phyloP scores from a whole-genome alignment of 331 rosid species.

The Prunus yedoensis region DNA sequence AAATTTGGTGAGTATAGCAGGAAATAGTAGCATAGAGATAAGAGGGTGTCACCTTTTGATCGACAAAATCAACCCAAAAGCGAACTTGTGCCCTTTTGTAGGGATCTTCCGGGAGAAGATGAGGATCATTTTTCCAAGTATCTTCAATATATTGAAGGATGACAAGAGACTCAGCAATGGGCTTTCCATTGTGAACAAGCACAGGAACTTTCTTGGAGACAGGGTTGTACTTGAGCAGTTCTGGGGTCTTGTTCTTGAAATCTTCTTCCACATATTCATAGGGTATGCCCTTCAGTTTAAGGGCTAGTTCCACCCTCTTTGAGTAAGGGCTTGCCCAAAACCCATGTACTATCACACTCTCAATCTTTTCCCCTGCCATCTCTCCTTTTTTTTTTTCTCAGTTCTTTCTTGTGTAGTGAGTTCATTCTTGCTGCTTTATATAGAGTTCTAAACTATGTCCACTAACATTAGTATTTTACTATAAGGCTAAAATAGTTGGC shows the following conservation, averaged over 20 bases:
- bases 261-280: constrained; percentile 42
- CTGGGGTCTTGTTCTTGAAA: constrained; percentile 28
- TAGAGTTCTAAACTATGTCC: background rate
- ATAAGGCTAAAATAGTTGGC: background rate
- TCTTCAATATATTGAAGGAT: constrained; percentile 38
- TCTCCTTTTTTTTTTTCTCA: background rate
- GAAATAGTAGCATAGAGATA: background rate
- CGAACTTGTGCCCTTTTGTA: constrained; percentile 27
- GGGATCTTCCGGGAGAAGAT: constrained; percentile 32
- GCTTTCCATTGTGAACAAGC: constrained; percentile 42
- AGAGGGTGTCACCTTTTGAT: constrained; percentile 21
- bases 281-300: constrained; percentile 34
- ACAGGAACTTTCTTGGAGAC: constrained; percentile 45
- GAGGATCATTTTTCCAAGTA: constrained; percentile 34
- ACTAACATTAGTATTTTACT: too few species aligned
- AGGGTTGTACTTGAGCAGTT: constrained; percentile 38
- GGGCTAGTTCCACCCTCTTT: constrained; percentile 40
- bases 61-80: constrained; percentile 31
- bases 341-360: constrained; percentile 29
- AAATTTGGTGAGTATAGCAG: too few species aligned
- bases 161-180: constrained; percentile 27
- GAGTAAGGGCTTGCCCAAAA: constrained; percentile 34
- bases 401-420: background rate
- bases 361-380: constrained; percentile 30
- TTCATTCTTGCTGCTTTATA: background rate